Conservation (phyloP, 2,329 filamentous ascomycete species). For the Rhinocladiella similis region DNA sequence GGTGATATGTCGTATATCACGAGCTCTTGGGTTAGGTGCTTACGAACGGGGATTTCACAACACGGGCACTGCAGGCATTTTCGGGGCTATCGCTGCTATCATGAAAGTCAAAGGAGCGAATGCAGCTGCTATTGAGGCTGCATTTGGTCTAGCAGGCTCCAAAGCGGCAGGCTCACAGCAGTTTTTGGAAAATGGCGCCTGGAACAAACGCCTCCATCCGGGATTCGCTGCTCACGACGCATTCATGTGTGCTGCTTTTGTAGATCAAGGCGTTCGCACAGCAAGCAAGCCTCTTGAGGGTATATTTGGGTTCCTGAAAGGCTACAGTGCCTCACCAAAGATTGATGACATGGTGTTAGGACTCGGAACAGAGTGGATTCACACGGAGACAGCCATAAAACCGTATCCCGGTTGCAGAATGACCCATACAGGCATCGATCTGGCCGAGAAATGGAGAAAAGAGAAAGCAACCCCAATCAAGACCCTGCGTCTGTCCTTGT, state of each 20-base stretch:
- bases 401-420: slow-evolving; percentile 19
- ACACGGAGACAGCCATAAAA: slow-evolving; percentile 10
- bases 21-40: slow-evolving; percentile 32
- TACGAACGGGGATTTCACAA: slow-evolving; percentile 39
- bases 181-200: slow-evolving; percentile 39
- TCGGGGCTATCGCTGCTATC: slow-evolving; percentile 36
- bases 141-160: slow-evolving; percentile 37
- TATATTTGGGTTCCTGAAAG: slow-evolving; percentile 13
- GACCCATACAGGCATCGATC: slow-evolving; percentile 17
- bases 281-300: slow-evolving; percentile 16
- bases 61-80: slow-evolving; percentile 36
- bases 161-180: slow-evolving; percentile 40
- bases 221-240: slow-evolving; percentile 40
- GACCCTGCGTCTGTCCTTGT: neutral
- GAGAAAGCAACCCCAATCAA: neutral
- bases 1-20: slow-evolving; percentile 30
- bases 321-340: neutral
- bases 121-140: slow-evolving; percentile 29
- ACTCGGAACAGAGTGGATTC: slow-evolving; percentile 14
- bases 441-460: neutral
- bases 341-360: neutral
- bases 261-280: slow-evolving; percentile 33
- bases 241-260: slow-evolving; percentile 35
- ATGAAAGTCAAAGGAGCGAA: slow-evolving; percentile 28
- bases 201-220: slow-evolving; percentile 40